A percentile compares a stretch with the other conserved stretches of the same genome.
phyloP scores from a whole-genome alignment of 192 early-diverging fungal genomes.

The Phycomyces nitens region DNA sequence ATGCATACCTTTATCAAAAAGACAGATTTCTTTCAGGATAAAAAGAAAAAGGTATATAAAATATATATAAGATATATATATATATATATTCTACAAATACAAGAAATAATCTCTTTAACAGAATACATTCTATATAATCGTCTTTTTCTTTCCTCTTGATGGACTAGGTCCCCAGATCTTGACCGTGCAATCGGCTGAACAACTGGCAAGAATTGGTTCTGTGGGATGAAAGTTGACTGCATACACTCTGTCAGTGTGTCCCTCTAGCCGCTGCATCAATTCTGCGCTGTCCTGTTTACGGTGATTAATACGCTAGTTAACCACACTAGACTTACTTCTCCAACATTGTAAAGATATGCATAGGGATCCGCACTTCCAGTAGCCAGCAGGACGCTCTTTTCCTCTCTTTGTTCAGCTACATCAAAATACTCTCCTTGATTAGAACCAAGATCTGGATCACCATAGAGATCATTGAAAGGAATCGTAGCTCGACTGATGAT shows the following conservation, averaged over 20 bases:
- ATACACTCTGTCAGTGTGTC: conserved; percentile 93
- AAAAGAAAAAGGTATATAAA: too few species aligned
- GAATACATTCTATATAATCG: conserved; percentile 18
- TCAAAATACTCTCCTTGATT: conserved; percentile 32
- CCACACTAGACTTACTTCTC: conserved; percentile 33
- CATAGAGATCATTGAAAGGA: conserved; percentile 14
- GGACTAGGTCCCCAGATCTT: conserved; percentile 66
- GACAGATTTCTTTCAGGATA: too few species aligned
- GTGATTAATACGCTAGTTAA: not conserved
- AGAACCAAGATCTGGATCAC: conserved; percentile 11
- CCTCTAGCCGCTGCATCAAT: conserved; percentile 80
- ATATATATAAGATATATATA: too few species aligned
- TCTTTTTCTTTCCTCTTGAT: conserved; percentile 33
- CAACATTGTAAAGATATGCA: conserved; percentile 72
- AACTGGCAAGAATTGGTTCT: conserved; percentile 77
- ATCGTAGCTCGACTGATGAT: conserved; percentile 25
- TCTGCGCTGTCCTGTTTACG: conserved; percentile 43
- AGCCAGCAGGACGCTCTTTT: conserved; percentile 64
- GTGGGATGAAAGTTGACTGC: conserved; percentile 85
- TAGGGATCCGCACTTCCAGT: conserved; percentile 83
- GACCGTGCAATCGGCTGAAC: conserved; percentile 82
- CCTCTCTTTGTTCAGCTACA: conserved; percentile 41
- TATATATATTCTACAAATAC: too few species aligned
- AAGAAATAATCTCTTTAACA: too few species aligned
- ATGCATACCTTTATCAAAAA: too few species aligned